phyloP scores from a whole-genome alignment of 2,329 filamentous ascomycete genomes.

The Penicillium hordei region DNA sequence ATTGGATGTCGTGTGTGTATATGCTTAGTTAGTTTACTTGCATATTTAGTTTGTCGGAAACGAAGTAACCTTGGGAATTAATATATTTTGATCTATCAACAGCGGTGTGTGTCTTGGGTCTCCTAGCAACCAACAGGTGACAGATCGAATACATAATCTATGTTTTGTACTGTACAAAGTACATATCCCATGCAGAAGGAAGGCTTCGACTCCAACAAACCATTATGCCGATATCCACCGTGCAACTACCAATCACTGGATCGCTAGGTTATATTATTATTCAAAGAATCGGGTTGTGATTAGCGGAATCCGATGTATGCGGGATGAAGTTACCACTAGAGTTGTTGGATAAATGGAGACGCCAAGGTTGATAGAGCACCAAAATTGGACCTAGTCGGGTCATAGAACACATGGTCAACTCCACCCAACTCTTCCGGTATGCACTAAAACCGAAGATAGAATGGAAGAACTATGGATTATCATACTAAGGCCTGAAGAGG shows the following conservation, averaged over 20 bases:
- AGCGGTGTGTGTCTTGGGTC: constrained; percentile 20
- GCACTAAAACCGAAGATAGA: constrained; percentile 23
- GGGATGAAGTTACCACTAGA: constrained; percentile 11
- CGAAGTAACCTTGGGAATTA: neutral
- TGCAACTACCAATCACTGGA: constrained; percentile 18
- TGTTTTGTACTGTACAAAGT: neutral
- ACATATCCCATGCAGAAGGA: neutral
- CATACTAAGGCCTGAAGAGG: constrained; percentile 9
- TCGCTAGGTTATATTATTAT: constrained; percentile 15
- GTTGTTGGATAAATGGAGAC: constrained; percentile 1
- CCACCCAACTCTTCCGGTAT: constrained; percentile 18
- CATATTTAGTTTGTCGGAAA: neutral
- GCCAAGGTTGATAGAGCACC: neutral
- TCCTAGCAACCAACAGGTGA: constrained; percentile 24
- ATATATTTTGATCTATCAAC: constrained; percentile 5
- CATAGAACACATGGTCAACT: constrained; percentile 25
- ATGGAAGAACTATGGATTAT: constrained; percentile 18
- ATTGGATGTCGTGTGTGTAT: neutral
- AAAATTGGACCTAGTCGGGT: constrained; percentile 16
- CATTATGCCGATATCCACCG: neutral
- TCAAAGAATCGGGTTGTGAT: constrained; percentile 10
- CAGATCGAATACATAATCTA: constrained; percentile 19
- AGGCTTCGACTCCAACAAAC: neutral
- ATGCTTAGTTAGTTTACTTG: neutral
- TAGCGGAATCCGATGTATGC: constrained; percentile 10